These are phyloP conservation scores for Paraphaeosphaeria sporulosa DNA, from an alignment of 2,329 filamentous ascomycete genomes.

Conservation along the genomic window DNA sequence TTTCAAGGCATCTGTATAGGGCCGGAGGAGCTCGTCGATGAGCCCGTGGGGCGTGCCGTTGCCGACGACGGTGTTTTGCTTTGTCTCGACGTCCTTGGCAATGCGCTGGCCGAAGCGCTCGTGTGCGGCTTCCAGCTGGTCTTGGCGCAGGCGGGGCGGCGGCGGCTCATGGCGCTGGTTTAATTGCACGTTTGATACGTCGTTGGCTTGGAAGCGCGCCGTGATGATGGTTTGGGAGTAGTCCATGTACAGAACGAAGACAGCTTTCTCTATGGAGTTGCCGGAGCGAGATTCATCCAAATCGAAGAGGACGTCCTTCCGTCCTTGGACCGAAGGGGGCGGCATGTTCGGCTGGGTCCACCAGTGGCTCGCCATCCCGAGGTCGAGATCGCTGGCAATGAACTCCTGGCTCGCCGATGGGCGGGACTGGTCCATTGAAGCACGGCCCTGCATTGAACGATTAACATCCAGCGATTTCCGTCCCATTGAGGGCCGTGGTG, in stretches of 20 bases:
- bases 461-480: constrained; percentile 72
- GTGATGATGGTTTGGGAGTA: constrained; percentile 95
- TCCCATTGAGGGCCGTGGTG: constrained; percentile 52
- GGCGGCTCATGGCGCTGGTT: constrained; percentile 89
- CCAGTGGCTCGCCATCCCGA: constrained; percentile 79
- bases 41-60: constrained; percentile 83
- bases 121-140: constrained; percentile 89
- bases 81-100: constrained; percentile 70
- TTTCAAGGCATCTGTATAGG: constrained; percentile 74
- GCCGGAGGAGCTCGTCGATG: constrained; percentile 78
- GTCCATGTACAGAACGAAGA: constrained; percentile 91
- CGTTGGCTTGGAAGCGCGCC: constrained; percentile 77
- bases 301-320: constrained; percentile 84
- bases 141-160: constrained; percentile 82
- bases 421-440: constrained; percentile 78
- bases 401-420: constrained; percentile 80
- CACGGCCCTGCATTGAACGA: constrained; percentile 60
- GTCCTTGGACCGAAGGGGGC: constrained; percentile 81
- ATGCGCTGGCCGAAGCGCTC: constrained; percentile 82
- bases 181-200: constrained; percentile 74
- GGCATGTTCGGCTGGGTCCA: constrained; percentile 83
- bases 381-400: constrained; percentile 87
- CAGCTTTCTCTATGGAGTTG: constrained; percentile 77
- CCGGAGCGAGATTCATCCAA: constrained; percentile 79
- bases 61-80: constrained; percentile 81